Base-by-base conservation (phyloP, 306 rosid genomes). In the Heteromeles arbutifolia region DNA sequence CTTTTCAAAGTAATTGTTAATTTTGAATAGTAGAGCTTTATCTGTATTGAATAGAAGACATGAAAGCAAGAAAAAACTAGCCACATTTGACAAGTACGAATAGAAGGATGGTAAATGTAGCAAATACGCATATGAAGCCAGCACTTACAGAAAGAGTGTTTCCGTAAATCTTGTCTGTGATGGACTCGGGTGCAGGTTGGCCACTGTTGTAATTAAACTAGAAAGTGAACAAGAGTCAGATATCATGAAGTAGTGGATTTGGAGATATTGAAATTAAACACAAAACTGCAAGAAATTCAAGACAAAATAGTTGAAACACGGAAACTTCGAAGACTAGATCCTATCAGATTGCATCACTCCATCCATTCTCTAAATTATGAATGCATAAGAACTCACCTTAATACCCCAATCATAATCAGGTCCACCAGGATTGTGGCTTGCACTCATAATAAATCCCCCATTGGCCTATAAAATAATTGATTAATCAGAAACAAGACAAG, bases 331-430 rank as follows among this genome's bases (percentile, higher is more conserved):
- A 62, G 67, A 58, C 67, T 59, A 43, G 41, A 61, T 25, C 41
- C 68, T 25, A 62, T 18, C 68, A 58, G 4, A 39, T 17, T 41
- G 61, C 29, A 25, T 14, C 9, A 39, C 21, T 41, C 12, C 19
- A 37, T 58, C 22, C 67, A 58, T 39, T 56, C 5, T 54, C 3
- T 22, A 48, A 8, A 19, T 52, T 13, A 34, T n/a, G 22, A 18
- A 29, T 43, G 62, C 28, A 19, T 4, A 61, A 53, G 44, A 81
- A 75, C 7, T 89, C 80, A 96, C 99, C 97, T 96, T 96, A 79
- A 96, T 96, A 69, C 98, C 99, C 99, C 98, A 96, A 81, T 96
- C 99, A 82, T 90, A 89, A 67, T 96, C 98, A 81, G 98, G 98
- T 9, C 99, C 99, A 34, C 99, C 98, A 18, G 98, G 99, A 85